A percentile compares a stretch with the other conserved stretches of the same genome.
Evolutionary conservation across 306 rosid genomes (phyloP).

Genomic region (Herpetospermum pedunculosum): DNA sequence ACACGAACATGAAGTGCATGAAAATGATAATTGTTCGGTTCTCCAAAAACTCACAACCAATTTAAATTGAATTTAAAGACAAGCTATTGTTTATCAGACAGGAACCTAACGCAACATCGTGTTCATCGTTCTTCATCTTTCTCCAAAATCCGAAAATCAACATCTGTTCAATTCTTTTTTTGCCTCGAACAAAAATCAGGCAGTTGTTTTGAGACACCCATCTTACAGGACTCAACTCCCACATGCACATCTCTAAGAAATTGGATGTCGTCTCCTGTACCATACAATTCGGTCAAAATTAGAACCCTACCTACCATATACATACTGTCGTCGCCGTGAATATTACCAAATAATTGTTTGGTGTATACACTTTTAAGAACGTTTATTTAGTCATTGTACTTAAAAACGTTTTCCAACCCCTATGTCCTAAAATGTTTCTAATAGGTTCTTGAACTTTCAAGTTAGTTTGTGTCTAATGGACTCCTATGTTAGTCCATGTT

Average conservation of each 20-base stretch:
- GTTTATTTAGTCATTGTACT: no score
- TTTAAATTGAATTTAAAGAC: constrained; percentile 7
- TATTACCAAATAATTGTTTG: background rate
- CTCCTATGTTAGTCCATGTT: no score
- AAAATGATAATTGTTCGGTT: background rate
- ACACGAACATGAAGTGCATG: background rate
- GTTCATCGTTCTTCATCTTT: background rate
- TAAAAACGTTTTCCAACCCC: no score
- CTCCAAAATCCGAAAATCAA: background rate
- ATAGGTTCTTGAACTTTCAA: no score
- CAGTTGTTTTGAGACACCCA: constrained; percentile 29
- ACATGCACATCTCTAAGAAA: constrained; percentile 41
- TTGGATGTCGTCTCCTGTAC: constrained; percentile 90
- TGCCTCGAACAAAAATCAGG: constrained; percentile 45
- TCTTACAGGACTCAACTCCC: constrained; percentile 15
- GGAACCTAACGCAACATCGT: constrained; percentile 2
- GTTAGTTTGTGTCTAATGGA: no score
- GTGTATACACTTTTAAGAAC: background rate
- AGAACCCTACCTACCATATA: background rate
- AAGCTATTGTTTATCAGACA: background rate
- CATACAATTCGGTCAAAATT: background rate
- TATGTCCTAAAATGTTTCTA: no score
- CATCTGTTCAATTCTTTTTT: background rate
- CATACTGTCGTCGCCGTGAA: background rate
- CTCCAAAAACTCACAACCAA: background rate